Conservation (phyloP, 805 yeast species). For the Metschnikowia aberdeeniae region DNA sequence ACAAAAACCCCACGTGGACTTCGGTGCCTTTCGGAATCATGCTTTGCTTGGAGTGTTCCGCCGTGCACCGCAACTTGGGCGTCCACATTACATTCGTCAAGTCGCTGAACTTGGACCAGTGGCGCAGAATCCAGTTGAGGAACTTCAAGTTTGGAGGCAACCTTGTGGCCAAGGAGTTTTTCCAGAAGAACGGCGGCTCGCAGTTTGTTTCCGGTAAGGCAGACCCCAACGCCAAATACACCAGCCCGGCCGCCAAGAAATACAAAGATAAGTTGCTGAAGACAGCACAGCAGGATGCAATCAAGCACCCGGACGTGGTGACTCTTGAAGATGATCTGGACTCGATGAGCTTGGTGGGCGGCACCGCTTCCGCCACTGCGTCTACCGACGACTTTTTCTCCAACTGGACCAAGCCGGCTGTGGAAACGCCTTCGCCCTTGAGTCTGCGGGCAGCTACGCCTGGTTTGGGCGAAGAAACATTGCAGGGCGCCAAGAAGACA, state of each 20-base stretch:
- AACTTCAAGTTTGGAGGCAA: slow-evolving; percentile 94
- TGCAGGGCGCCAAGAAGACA: slow-evolving; percentile 10
- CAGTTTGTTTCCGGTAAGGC: slow-evolving; percentile 50
- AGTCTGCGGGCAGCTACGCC: slow-evolving; percentile 46
- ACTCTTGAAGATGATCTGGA: slow-evolving; percentile 88
- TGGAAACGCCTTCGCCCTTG: slow-evolving; percentile 49
- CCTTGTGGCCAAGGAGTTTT: slow-evolving; percentile 77
- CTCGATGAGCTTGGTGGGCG: slow-evolving; percentile 26
- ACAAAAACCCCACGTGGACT: slow-evolving; percentile 97
- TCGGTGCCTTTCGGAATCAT: slow-evolving; percentile 94
- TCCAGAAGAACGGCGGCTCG: slow-evolving; percentile 81
- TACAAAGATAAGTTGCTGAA: slow-evolving; percentile 78
- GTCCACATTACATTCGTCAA: slow-evolving; percentile 95
- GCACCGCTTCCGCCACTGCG: slow-evolving; percentile 35
- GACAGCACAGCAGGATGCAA: slow-evolving; percentile 62
- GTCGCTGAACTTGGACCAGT: slow-evolving; percentile 86
- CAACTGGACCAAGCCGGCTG: slow-evolving; percentile 81
- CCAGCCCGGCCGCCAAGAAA: slow-evolving; percentile 70
- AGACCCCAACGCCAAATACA: slow-evolving; percentile 75
- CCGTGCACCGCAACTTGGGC: slow-evolving; percentile 92
- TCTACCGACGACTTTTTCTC: slow-evolving; percentile 84
- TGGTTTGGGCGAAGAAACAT: slow-evolving; percentile 32
- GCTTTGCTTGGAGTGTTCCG: slow-evolving; percentile 90
- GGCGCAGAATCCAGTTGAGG: slow-evolving; percentile 88
- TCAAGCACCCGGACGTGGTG: slow-evolving; percentile 66